Evolutionary conservation across 768 basidiomycete species (phyloP).

Genomic region (Phaeotremella fagi): DNA sequence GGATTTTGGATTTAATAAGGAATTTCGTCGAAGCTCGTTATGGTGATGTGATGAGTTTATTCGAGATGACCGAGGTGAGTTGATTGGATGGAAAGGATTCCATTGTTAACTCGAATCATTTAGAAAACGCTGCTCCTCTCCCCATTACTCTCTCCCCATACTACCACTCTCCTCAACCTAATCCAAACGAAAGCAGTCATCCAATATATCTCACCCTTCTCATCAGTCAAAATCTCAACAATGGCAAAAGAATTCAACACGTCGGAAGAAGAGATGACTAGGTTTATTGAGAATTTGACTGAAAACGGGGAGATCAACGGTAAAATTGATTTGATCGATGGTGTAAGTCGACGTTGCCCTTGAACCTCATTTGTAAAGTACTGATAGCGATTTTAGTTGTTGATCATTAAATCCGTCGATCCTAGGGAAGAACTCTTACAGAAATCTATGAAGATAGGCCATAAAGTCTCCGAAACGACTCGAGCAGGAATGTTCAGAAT

Average conservation of each 20-base stretch:
- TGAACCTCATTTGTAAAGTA: background rate
- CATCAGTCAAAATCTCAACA: conserved; percentile 71
- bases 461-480: conserved; percentile 67
- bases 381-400: conserved; percentile 54
- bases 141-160: conserved; percentile 68
- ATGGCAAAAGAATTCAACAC: conserved; percentile 86
- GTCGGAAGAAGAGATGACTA: conserved; percentile 65
- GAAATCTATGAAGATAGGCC: conserved; percentile 67
- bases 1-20: conserved; percentile 77
- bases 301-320: conserved; percentile 71
- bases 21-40: conserved; percentile 84
- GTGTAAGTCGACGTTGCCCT: conserved; percentile 55
- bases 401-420: conserved; percentile 74
- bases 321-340: conserved; percentile 83
- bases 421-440: conserved; percentile 71
- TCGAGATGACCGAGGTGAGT: conserved; percentile 66
- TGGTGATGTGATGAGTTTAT: conserved; percentile 69
- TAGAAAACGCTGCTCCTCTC: conserved; percentile 75
- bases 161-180: conserved; percentile 60
- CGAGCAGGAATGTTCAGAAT: conserved; percentile 75
- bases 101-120: background rate
- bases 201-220: conserved; percentile 88
- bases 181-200: conserved; percentile 73
- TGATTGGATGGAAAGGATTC: background rate
- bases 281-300: conserved; percentile 71